Percentiles rank a stretch among this genome's conserved stretches.
Evolutionary conservation across 192 early-diverging fungal genomes (phyloP).

Genomic region (Podila verticillata): DNA sequence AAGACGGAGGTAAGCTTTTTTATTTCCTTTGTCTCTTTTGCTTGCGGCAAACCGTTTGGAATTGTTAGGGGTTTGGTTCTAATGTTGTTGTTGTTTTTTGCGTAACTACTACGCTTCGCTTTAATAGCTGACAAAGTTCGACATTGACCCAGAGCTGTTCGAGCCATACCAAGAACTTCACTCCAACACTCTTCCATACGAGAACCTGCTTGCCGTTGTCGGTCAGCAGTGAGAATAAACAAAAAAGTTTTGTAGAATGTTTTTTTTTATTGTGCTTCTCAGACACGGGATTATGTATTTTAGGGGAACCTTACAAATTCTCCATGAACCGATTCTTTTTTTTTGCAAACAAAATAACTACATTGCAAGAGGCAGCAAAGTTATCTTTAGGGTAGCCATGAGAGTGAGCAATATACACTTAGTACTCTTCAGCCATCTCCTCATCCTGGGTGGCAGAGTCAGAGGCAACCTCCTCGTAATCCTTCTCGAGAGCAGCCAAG

Average conservation of each 20-base stretch:
- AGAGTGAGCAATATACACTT: slow-evolving; percentile 16
- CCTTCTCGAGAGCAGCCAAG: slow-evolving; percentile 99
- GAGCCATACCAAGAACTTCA: slow-evolving; percentile 25
- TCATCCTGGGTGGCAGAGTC: slow-evolving; percentile 90
- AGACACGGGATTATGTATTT: neutral
- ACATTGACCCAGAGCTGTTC: slow-evolving; percentile 26
- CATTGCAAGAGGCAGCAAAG: neutral
- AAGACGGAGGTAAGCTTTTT: slow-evolving; percentile 58
- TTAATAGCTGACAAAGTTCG: slow-evolving; percentile 19
- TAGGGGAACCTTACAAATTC: too few species aligned
- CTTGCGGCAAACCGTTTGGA: too few species aligned
- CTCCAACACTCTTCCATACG: slow-evolving; percentile 25
- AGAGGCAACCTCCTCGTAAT: slow-evolving; percentile 99
- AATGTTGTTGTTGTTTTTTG: neutral
- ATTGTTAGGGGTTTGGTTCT: too few species aligned
- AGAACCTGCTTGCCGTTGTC: slow-evolving; percentile 9
- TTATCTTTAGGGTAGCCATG: neutral
- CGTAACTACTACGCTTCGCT: neutral
- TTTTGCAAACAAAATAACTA: slow-evolving; percentile 7
- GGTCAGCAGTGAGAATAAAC: slow-evolving; percentile 10
- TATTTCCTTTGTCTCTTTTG: too few species aligned
- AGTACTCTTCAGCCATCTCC: slow-evolving; percentile 57
- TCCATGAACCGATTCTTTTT: neutral
- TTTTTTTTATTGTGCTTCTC: slow-evolving; percentile 7
- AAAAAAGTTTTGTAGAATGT: slow-evolving; percentile 2